phyloP scores from a whole-genome alignment of 495 filamentous ascomycete species.

The Sporormia fimetaria region DNA sequence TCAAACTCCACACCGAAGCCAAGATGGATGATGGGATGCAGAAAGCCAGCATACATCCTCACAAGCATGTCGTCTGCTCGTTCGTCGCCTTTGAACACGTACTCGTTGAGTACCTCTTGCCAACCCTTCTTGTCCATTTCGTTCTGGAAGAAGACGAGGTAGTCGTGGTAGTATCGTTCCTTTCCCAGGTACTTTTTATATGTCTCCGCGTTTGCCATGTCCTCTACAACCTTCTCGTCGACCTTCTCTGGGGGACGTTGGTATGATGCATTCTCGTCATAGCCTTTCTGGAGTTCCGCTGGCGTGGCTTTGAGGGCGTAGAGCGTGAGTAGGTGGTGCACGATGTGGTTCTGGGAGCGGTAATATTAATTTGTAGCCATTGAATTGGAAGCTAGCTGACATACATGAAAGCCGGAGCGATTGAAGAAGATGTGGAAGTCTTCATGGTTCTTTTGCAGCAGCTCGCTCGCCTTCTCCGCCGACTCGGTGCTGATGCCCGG shows the following conservation, averaged over 20 bases:
- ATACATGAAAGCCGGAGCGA: conserved; percentile 44
- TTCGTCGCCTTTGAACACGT: conserved; percentile 52
- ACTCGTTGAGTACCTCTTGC: conserved; percentile 47
- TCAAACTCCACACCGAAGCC: conserved; percentile 73
- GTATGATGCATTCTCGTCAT: conserved; percentile 47
- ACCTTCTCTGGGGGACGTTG: conserved; percentile 42
- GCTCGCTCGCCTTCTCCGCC: conserved; percentile 47
- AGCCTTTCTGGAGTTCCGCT: conserved; percentile 44
- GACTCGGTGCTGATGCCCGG: conserved; percentile 43
- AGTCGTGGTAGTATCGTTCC: conserved; percentile 51
- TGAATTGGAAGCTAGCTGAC: conserved; percentile 21
- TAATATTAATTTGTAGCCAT: conserved; percentile 1
- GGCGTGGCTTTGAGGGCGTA: conserved; percentile 61
- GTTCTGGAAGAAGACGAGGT: conserved; percentile 57
- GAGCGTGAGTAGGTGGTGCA: conserved; percentile 61
- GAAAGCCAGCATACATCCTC: conserved; percentile 48
- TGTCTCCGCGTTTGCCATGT: conserved; percentile 41
- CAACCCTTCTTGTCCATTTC: conserved; percentile 56
- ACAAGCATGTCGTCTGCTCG: conserved; percentile 50
- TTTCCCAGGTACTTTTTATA: conserved; percentile 45
- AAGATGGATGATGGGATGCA: conserved; percentile 77
- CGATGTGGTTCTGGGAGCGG: conserved; percentile 47
- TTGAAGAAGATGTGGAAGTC: conserved; percentile 74
- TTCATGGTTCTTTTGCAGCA: conserved; percentile 65
- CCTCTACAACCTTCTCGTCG: conserved; percentile 37